Conservation (phyloP, 805 yeast genomes). For the Candida nemodendra region DNA sequence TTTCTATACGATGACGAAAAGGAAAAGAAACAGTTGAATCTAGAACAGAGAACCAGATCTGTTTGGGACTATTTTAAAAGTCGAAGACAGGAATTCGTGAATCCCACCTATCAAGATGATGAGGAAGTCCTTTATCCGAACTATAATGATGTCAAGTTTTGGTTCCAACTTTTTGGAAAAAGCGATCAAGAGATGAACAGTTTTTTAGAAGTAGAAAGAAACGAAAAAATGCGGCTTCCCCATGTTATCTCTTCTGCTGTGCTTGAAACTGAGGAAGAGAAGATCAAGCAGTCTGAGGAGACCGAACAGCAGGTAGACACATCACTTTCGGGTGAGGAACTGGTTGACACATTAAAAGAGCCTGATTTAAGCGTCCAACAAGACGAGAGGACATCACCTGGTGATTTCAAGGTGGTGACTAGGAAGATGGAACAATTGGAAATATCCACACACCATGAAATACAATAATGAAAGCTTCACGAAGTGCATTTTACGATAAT, state of each 20-base stretch:
- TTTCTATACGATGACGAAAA: slow-evolving; percentile 74
- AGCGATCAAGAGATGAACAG: slow-evolving; percentile 64
- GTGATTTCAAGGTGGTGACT: slow-evolving; percentile 2
- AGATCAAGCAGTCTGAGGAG: slow-evolving; percentile 1
- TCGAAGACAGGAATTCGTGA: slow-evolving; percentile 65
- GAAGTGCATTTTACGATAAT: too few species aligned
- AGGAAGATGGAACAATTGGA: slow-evolving; percentile 7
- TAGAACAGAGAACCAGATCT: slow-evolving; percentile 56
- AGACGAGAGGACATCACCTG: slow-evolving; percentile 4
- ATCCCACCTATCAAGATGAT: slow-evolving; percentile 44
- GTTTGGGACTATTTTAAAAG: slow-evolving; percentile 95
- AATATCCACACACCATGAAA: slow-evolving; percentile 1
- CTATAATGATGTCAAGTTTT: slow-evolving; percentile 69
- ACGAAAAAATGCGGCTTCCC: neutral
- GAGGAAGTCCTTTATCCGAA: slow-evolving; percentile 57
- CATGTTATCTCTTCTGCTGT: slow-evolving; percentile 4
- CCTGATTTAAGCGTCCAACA: neutral
- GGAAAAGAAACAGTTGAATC: slow-evolving; percentile 49
- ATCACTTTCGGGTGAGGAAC: neutral
- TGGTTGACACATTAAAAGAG: neutral
- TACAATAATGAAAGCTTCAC: neutral
- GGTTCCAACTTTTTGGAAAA: slow-evolving; percentile 84
- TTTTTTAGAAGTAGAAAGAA: slow-evolving; percentile 10
- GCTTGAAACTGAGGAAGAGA: neutral
- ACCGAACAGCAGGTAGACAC: slow-evolving; percentile 3